Conservation (phyloP, 2,329 filamentous ascomycete species). For the Penicillium digitatum region DNA sequence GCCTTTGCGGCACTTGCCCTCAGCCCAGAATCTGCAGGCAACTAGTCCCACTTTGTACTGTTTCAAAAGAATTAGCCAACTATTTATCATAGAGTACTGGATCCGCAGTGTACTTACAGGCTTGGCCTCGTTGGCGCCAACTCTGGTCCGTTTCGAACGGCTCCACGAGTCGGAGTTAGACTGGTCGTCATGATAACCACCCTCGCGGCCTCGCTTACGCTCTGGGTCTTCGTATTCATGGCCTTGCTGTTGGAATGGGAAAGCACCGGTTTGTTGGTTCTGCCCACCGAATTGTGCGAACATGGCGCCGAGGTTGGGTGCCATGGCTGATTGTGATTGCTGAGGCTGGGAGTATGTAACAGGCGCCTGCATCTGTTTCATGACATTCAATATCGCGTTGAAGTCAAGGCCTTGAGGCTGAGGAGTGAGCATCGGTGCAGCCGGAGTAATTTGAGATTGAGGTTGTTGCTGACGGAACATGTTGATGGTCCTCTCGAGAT, state of each 20-base stretch:
- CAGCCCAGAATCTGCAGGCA: constrained; percentile 52
- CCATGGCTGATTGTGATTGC: constrained; percentile 27
- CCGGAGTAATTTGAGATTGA: constrained; percentile 16
- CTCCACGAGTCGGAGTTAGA: constrained; percentile 28
- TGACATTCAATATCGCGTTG: constrained; percentile 39
- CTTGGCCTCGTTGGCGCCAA: background rate
- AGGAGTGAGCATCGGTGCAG: constrained; percentile 22
- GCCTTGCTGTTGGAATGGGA: constrained; percentile 14
- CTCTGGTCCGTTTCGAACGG: constrained; percentile 34
- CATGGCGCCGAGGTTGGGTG: constrained; percentile 36
- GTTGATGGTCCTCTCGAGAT: constrained; percentile 17
- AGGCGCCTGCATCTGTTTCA: constrained; percentile 38
- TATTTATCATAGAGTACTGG: background rate
- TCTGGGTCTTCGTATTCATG: constrained; percentile 40
- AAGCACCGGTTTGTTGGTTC: constrained; percentile 19
- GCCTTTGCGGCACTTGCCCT: constrained; percentile 53
- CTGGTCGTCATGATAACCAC: constrained; percentile 31
- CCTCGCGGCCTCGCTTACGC: constrained; percentile 40
- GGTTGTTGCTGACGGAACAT: constrained; percentile 13
- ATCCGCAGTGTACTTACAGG: constrained; percentile 29
- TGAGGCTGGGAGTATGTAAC: constrained; percentile 24
- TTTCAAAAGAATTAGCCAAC: background rate
- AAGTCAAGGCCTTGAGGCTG: constrained; percentile 36
- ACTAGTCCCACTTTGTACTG: constrained; percentile 45
- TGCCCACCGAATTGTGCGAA: constrained; percentile 32